Evolutionary conservation across 176 grass and related monocot species (phyloP).

Genomic region (Oryza meyeriana): DNA sequence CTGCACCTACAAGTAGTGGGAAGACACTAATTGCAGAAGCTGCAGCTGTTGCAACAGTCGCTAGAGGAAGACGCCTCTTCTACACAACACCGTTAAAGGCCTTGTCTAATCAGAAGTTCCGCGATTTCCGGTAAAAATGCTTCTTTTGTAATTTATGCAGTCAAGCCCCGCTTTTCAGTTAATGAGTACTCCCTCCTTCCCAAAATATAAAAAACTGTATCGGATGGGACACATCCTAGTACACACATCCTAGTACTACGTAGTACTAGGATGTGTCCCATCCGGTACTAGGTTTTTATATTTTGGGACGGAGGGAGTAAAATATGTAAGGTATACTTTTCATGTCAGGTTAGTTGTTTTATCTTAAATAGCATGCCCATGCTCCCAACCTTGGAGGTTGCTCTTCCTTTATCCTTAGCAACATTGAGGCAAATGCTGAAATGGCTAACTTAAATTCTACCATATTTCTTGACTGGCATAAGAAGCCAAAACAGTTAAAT

Average conservation of each 20-base stretch:
- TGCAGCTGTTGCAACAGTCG: constrained; percentile 84
- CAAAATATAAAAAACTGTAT: too few relatives aligned
- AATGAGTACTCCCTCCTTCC: too few relatives aligned
- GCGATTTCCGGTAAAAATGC: constrained; percentile 75
- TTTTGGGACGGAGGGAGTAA: too few relatives aligned
- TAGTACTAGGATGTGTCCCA: too few relatives aligned
- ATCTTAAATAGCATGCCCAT: neutral
- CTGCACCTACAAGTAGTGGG: constrained; percentile 94
- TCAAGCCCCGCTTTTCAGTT: constrained; percentile 5
- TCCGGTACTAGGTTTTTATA: too few relatives aligned
- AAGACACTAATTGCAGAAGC: constrained; percentile 96
- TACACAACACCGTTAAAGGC: constrained; percentile 98
- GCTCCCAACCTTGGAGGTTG: neutral
- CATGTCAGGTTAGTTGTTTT: neutral
- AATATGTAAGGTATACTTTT: neutral
- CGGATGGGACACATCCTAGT: too few relatives aligned
- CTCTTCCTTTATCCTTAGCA: neutral
- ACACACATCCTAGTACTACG: too few relatives aligned
- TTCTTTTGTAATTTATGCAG: constrained; percentile 12
- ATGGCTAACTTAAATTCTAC: neutral
- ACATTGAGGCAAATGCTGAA: constrained; percentile 8
- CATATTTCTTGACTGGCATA: neutral
- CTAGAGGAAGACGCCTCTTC: constrained; percentile 79
- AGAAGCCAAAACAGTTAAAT: neutral
- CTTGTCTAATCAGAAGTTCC: constrained; percentile 94